A percentile compares a stretch with the other conserved stretches of the same genome.
These are phyloP conservation scores for Musa troglodytarum DNA, from an alignment of 176 grass and related monocot genomes.

Conservation along the genomic window DNA sequence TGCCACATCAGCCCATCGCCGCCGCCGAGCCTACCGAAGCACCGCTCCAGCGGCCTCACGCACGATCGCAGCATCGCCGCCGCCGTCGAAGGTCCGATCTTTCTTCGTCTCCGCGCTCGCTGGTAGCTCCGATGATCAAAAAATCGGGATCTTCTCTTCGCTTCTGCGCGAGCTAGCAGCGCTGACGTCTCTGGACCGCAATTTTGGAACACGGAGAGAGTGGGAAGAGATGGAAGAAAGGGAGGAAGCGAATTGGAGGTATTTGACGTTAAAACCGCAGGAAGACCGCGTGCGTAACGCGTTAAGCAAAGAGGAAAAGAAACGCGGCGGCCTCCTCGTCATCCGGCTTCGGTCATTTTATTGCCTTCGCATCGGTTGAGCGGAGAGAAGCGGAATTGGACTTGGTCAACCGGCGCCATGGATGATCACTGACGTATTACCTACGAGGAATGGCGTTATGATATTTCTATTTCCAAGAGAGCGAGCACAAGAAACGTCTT, in stretches of 20 bases:
- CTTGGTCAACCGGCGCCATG: neutral
- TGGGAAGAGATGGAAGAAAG: neutral
- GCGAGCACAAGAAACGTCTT: neutral
- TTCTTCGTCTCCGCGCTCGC: neutral
- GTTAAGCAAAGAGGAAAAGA: neutral
- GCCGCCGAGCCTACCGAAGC: conserved; percentile 3
- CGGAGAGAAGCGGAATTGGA: too few species aligned
- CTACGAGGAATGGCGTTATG: neutral
- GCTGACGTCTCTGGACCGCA: neutral
- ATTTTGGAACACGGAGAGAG: neutral
- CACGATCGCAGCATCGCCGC: neutral
- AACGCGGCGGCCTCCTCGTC: too few species aligned
- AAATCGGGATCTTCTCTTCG: neutral
- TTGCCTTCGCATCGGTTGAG: neutral
- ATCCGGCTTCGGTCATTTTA: neutral
- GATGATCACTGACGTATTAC: neutral
- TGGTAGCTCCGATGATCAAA: neutral
- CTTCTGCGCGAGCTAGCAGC: neutral
- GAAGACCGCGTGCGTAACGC: neutral
- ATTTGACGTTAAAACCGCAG: neutral
- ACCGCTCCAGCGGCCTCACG: conserved; percentile 2
- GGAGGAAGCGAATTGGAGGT: neutral
- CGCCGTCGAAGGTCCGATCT: neutral
- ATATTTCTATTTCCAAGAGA: neutral
- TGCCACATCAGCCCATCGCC: conserved; percentile 9